Evolutionary conservation across 1,284 basidiomycete genomes (phyloP).

Genomic region (Puccinia novopanici): DNA sequence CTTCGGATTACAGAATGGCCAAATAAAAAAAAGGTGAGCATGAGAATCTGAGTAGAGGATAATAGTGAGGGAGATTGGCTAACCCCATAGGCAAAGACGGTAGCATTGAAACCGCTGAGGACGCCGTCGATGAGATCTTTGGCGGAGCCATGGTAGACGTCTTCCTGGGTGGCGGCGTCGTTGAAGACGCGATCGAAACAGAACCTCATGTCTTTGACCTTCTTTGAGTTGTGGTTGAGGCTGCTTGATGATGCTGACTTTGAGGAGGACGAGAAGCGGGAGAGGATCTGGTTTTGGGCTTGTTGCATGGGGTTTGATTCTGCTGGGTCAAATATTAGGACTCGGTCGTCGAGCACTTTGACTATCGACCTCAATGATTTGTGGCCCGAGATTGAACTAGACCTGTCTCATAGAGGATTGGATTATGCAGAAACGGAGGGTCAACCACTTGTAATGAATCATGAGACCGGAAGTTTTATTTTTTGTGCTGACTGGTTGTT

Average conservation of each 20-base stretch:
- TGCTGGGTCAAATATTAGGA: conserved; percentile 89
- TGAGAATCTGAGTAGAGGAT: not conserved
- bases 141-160: conserved; percentile 81
- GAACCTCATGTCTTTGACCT: conserved; percentile 66
- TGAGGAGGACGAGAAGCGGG: conserved; percentile 30
- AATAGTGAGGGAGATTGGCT: conserved; percentile 57
- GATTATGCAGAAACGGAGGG: no score
- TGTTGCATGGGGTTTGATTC: conserved; percentile 69
- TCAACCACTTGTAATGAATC: not conserved
- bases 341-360: conserved; percentile 63
- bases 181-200: conserved; percentile 92
- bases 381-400: conserved; percentile 25
- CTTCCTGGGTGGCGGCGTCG: conserved; percentile 74
- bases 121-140: conserved; percentile 78
- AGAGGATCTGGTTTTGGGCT: conserved; percentile 38
- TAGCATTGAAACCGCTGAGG: conserved; percentile 91
- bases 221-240: conserved; percentile 52
- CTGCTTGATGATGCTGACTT: not conserved
- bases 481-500: conserved; percentile 22
- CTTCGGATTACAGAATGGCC: conserved; percentile 61
- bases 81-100: conserved; percentile 95
- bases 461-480: not conserved
- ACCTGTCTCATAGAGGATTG: not conserved
- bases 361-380: conserved; percentile 46
- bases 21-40: not conserved